Percentiles rank a stretch among this genome's conserved stretches.
Conservation (phyloP, 495 filamentous ascomycete species). For the Collariella sp. region DNA sequence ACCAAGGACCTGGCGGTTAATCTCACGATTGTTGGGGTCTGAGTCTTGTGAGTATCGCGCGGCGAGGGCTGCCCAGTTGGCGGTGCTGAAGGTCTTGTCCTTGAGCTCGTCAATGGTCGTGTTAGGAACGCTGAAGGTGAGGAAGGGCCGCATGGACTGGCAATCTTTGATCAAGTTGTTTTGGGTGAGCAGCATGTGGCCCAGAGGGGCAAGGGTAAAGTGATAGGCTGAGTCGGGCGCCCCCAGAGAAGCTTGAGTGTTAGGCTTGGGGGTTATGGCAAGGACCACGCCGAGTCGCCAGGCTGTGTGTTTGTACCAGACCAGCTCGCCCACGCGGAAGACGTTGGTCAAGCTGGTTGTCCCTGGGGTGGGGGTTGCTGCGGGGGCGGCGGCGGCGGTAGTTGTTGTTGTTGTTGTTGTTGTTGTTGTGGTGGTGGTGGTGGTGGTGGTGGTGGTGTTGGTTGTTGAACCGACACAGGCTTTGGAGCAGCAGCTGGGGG, state of each 20-base stretch:
- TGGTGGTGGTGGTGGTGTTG: conserved; percentile 6
- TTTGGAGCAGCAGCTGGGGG: background rate
- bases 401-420: conserved; percentile 3
- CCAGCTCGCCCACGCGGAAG: conserved; percentile 36
- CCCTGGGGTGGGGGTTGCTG: conserved; percentile 10
- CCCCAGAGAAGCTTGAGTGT: background rate
- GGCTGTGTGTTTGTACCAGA: conserved; percentile 34
- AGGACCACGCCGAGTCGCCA: conserved; percentile 36
- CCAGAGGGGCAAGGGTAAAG: conserved; percentile 23
- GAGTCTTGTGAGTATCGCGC: conserved; percentile 12
- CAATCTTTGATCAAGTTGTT: conserved; percentile 22
- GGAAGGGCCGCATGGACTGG: conserved; percentile 37
- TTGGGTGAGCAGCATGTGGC: conserved; percentile 18
- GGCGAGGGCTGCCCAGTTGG: conserved; percentile 24
- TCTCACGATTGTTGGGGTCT: conserved; percentile 5
- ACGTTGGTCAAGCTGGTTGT: conserved; percentile 24
- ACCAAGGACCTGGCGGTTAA: conserved; percentile 24
- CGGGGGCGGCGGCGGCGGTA: conserved; percentile 3
- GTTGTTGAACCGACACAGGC: background rate
- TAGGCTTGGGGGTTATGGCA: conserved; percentile 11
- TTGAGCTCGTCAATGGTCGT: conserved; percentile 16
- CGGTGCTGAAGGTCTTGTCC: conserved; percentile 19
- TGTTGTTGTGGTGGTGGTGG: conserved; percentile 4
- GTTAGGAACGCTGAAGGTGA: conserved; percentile 37
- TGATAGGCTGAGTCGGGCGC: conserved; percentile 15